A percentile compares a stretch with the other conserved stretches of the same genome.
Evolutionary conservation across 441 rosid genomes (phyloP).

Genomic region (Mallotus repandus): DNA sequence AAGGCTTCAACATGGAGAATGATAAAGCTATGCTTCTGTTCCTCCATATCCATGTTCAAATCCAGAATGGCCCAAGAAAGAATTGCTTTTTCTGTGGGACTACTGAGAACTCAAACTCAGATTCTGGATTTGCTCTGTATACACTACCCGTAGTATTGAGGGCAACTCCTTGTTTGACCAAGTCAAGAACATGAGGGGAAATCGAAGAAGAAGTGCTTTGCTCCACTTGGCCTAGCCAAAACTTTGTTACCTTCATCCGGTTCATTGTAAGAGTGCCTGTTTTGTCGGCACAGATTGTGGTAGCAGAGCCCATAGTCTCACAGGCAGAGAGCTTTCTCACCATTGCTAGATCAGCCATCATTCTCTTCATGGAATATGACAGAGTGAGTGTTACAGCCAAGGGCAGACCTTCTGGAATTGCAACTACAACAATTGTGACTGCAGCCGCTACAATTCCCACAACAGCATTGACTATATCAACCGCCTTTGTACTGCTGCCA

Average conservation of each 20-base stretch:
- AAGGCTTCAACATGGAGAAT: constrained; percentile 54
- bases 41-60: constrained; percentile 55
- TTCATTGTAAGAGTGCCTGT: constrained; percentile 46
- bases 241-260: constrained; percentile 36
- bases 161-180: constrained; percentile 58
- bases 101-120: constrained; percentile 35
- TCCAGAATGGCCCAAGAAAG: constrained; percentile 48
- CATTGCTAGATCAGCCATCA: constrained; percentile 45
- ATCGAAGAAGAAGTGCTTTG: constrained; percentile 46
- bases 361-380: constrained; percentile 54
- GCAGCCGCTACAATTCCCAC: constrained; percentile 39
- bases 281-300: constrained; percentile 42
- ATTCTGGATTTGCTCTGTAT: constrained; percentile 27
- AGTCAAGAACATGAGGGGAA: constrained; percentile 32
- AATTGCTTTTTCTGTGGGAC: constrained; percentile 58
- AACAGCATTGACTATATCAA: constrained; percentile 36
- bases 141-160: constrained; percentile 61
- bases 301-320: constrained; percentile 49
- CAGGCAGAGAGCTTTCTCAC: constrained; percentile 46
- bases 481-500: constrained; percentile 24
- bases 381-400: constrained; percentile 48
- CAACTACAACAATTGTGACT: constrained; percentile 48
- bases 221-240: constrained; percentile 39
- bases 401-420: constrained; percentile 53
- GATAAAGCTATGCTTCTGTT: constrained; percentile 21